These are phyloP conservation scores for Yamadazyma akitaensis DNA, from an alignment of 805 yeast species.

Conservation along the genomic window DNA sequence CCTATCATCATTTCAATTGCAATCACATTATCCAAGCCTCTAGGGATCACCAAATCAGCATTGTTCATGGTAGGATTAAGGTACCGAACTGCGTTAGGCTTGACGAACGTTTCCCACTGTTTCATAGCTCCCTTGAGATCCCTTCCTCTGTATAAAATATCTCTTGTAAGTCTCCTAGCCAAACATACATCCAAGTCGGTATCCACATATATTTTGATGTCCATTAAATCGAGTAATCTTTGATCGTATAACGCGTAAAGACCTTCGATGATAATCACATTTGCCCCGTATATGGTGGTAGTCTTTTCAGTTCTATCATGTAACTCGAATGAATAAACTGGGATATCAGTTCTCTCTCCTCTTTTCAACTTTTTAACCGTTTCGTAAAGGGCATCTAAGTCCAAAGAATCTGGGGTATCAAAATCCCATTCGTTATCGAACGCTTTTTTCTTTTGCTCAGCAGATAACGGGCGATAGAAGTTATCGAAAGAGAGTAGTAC, in stretches of 20 bases:
- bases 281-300: conserved; percentile 87
- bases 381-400: conserved; percentile 65
- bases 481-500: conserved; percentile 86
- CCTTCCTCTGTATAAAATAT: conserved; percentile 81
- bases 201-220: conserved; percentile 85
- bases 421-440: conserved; percentile 74
- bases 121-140: conserved; percentile 76
- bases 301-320: conserved; percentile 64
- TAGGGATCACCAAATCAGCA: conserved; percentile 89
- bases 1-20: conserved; percentile 78
- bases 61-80: conserved; percentile 71
- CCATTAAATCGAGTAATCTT: conserved; percentile 70
- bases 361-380: conserved; percentile 64
- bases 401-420: conserved; percentile 83
- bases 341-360: conserved; percentile 51
- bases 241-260: conserved; percentile 76
- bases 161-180: conserved; percentile 83
- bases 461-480: conserved; percentile 74
- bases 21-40: conserved; percentile 77
- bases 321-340: conserved; percentile 59
- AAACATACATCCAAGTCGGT: conserved; percentile 92
- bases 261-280: conserved; percentile 90
- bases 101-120: conserved; percentile 90
- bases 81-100: conserved; percentile 80
- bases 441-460: conserved; percentile 61